Evolutionary conservation across 192 early-diverging fungal genomes (phyloP).

Genomic region (Umbelopsis ramanniana): DNA sequence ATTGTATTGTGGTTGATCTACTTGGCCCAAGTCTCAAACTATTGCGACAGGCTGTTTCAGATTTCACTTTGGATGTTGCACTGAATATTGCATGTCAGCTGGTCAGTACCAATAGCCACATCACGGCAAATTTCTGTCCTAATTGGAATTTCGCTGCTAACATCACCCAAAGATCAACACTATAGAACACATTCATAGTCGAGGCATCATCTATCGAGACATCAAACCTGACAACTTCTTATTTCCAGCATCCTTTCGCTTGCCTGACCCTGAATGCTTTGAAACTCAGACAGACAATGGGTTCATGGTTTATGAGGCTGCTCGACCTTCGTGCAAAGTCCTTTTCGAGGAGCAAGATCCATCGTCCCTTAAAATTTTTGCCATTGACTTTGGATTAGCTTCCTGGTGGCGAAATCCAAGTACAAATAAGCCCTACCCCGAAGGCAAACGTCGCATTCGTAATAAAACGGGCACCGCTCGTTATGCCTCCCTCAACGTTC

Average conservation of each 20-base stretch:
- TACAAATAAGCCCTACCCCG: slow-evolving; percentile 48
- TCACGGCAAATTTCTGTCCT: background rate
- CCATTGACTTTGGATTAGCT: slow-evolving; percentile 60
- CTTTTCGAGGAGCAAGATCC: slow-evolving; percentile 28
- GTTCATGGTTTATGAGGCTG: slow-evolving; percentile 15
- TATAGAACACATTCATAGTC: slow-evolving; percentile 42
- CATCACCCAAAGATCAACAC: slow-evolving; percentile 30
- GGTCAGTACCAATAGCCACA: slow-evolving; percentile 35
- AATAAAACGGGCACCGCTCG: slow-evolving; percentile 80
- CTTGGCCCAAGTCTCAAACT: slow-evolving; percentile 59
- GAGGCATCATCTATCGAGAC: slow-evolving; percentile 67
- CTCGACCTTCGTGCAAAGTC: slow-evolving; percentile 23
- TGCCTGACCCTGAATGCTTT: slow-evolving; percentile 29
- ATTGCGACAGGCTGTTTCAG: slow-evolving; percentile 44
- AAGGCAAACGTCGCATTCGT: slow-evolving; percentile 39
- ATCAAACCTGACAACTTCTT: slow-evolving; percentile 84
- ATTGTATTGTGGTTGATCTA: slow-evolving; percentile 59
- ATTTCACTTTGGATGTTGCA: slow-evolving; percentile 47
- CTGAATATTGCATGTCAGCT: slow-evolving; percentile 59
- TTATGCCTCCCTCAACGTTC: slow-evolving; percentile 85
- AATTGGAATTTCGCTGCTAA: background rate
- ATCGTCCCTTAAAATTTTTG: slow-evolving; percentile 54
- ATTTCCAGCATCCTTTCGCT: slow-evolving; percentile 37
- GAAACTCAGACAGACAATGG: slow-evolving; percentile 24
- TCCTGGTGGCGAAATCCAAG: slow-evolving; percentile 47